Percentiles rank a stretch among this genome's conserved stretches.
Conservation (phyloP, 2,329 filamentous ascomycete genomes). For the Alternaria tenuissima region DNA sequence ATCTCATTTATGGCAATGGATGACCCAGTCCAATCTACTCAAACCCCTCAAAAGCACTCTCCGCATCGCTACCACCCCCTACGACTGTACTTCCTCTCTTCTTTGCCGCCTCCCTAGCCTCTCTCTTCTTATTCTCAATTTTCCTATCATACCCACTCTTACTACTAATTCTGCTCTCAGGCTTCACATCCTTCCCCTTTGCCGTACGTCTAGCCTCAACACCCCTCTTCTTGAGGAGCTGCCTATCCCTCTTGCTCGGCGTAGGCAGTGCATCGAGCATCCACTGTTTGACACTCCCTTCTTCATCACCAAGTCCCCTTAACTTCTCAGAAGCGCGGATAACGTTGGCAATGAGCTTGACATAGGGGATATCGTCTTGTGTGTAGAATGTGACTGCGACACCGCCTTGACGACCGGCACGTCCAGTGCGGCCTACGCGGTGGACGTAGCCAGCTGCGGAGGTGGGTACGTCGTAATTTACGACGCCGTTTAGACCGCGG, state of each 20-base stretch:
- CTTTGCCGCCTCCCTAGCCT: slow-evolving; percentile 53
- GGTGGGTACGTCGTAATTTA: slow-evolving; percentile 97
- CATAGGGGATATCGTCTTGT: slow-evolving; percentile 87
- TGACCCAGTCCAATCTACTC: slow-evolving; percentile 25
- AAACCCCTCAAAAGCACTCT: slow-evolving; percentile 51
- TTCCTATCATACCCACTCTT: slow-evolving; percentile 79
- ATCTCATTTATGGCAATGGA: not conserved
- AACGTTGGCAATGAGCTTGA: slow-evolving; percentile 93
- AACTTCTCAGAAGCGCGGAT: slow-evolving; percentile 84
- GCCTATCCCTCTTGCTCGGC: slow-evolving; percentile 82
- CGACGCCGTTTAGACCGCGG: slow-evolving; percentile 90
- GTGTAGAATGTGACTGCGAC: slow-evolving; percentile 95
- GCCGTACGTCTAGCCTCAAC: slow-evolving; percentile 72
- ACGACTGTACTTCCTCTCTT: slow-evolving; percentile 34
- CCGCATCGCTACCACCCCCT: slow-evolving; percentile 23
- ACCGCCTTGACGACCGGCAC: slow-evolving; percentile 86
- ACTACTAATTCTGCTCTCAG: slow-evolving; percentile 74
- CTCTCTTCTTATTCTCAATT: slow-evolving; percentile 71
- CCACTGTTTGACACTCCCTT: slow-evolving; percentile 69
- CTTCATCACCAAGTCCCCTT: slow-evolving; percentile 51
- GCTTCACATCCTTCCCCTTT: slow-evolving; percentile 32
- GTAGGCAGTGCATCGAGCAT: slow-evolving; percentile 85
- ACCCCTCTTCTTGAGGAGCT: slow-evolving; percentile 81
- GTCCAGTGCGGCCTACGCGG: slow-evolving; percentile 87
- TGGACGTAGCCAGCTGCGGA: slow-evolving; percentile 91